A percentile compares a stretch with the other conserved stretches of the same genome.
phyloP scores from a whole-genome alignment of 441 rosid species.

The Pelargonium citronellum region DNA sequence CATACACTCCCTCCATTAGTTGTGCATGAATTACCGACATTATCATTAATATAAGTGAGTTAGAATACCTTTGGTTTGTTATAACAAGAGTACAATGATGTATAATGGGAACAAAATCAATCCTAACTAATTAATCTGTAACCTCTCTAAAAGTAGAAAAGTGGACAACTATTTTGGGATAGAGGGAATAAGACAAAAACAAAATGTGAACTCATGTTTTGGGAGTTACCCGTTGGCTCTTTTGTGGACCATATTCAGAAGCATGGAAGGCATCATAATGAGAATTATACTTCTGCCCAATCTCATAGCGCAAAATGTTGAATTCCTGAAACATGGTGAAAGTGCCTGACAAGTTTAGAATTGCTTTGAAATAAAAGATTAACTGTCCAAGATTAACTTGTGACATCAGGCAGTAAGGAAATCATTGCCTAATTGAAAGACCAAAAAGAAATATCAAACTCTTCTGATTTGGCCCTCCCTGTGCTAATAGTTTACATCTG shows the following conservation, averaged over 20 bases:
- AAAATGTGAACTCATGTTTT: neutral
- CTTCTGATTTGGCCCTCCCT: neutral
- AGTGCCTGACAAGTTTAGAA: conserved; percentile 31
- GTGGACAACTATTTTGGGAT: neutral
- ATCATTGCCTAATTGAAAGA: conserved; percentile 3
- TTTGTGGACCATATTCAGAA: conserved; percentile 47
- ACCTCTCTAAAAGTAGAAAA: too few relatives aligned
- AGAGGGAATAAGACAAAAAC: neutral
- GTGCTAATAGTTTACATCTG: neutral
- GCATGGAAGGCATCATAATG: conserved; percentile 54
- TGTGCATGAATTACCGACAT: too few relatives aligned
- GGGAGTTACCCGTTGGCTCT: conserved; percentile 44
- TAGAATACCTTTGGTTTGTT: too few relatives aligned
- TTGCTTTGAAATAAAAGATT: conserved; percentile 33
- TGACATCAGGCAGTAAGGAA: neutral
- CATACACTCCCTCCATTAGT: too few relatives aligned
- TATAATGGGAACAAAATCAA: too few relatives aligned
- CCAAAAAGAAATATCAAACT: neutral
- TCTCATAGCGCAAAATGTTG: conserved; percentile 57
- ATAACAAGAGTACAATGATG: too few relatives aligned
- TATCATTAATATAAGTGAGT: too few relatives aligned
- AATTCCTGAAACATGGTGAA: conserved; percentile 48
- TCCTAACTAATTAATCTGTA: too few relatives aligned
- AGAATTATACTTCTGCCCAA: conserved; percentile 50
- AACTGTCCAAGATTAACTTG: conserved; percentile 21